phyloP scores from a whole-genome alignment of 768 basidiomycete species.

The Suillus cothurnatus region DNA sequence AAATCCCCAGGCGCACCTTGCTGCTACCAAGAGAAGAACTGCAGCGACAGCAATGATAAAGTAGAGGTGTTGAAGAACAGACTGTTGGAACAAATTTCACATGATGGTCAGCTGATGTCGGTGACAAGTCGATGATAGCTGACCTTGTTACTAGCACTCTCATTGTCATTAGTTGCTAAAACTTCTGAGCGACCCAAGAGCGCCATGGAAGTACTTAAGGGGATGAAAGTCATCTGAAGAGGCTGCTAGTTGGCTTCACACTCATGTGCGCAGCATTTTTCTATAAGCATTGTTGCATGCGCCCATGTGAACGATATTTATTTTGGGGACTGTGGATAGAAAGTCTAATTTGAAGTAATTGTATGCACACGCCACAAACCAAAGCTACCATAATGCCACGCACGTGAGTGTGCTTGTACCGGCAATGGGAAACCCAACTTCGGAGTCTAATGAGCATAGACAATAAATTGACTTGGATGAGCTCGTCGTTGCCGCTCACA shows the following conservation, averaged over 20 bases:
- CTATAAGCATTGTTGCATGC: neutral
- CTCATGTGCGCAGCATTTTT: slow-evolving; percentile 10
- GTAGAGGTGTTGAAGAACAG: slow-evolving; percentile 25
- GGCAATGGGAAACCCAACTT: slow-evolving; percentile 1
- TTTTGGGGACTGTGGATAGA: neutral
- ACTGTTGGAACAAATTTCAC: slow-evolving; percentile 12
- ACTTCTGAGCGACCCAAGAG: neutral
- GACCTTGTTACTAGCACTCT: slow-evolving; percentile 15
- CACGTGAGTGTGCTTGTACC: slow-evolving; percentile 1
- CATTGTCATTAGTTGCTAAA: slow-evolving; percentile 1
- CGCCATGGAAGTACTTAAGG: neutral
- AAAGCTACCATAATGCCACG: slow-evolving; percentile 22
- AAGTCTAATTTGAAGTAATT: neutral
- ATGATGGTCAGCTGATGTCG: neutral
- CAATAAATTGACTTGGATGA: slow-evolving; percentile 32
- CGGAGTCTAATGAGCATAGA: slow-evolving; percentile 25
- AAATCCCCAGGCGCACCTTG: slow-evolving; percentile 20
- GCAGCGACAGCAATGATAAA: slow-evolving; percentile 21
- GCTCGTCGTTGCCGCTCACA: slow-evolving; percentile 33
- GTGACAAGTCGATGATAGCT: slow-evolving; percentile 7
- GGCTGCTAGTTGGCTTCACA: slow-evolving; percentile 2
- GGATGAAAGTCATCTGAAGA: slow-evolving; percentile 15
- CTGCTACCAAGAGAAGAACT: slow-evolving; percentile 18
- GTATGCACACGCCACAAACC: slow-evolving; percentile 27
- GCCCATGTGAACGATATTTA: slow-evolving; percentile 3